Percentiles rank a stretch among this genome's conserved stretches.
Conservation (phyloP, 2,329 filamentous ascomycete species). For the Westerdykella ornata region DNA sequence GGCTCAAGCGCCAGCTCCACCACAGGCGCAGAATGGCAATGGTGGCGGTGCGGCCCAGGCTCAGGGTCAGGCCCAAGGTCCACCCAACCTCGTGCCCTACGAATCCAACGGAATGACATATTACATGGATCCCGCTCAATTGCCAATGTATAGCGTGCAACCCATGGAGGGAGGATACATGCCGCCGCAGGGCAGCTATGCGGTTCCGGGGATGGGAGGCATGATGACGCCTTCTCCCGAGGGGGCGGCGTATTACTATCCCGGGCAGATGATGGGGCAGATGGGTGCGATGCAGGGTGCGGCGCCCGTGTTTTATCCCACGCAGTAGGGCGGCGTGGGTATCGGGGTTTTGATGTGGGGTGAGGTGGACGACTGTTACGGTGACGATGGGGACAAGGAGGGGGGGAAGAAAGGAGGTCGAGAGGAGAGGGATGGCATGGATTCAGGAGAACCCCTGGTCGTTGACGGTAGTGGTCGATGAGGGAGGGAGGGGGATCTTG, state of each 20-base stretch:
- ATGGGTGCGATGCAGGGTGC: constrained; percentile 35
- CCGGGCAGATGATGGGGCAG: constrained; percentile 39
- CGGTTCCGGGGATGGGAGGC: constrained; percentile 61
- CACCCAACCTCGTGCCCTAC: constrained; percentile 60
- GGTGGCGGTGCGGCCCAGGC: not conserved
- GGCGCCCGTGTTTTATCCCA: constrained; percentile 54
- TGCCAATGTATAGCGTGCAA: constrained; percentile 40
- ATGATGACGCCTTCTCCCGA: constrained; percentile 64
- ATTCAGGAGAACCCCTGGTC: not conserved
- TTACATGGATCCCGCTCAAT: constrained; percentile 77
- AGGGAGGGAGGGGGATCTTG: not conserved
- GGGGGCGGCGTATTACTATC: constrained; percentile 53
- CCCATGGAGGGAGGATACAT: constrained; percentile 39
- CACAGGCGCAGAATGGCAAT: not conserved
- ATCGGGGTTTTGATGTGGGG: too few relatives aligned
- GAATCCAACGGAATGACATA: constrained; percentile 96
- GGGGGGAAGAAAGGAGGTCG: not conserved
- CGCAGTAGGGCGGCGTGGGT: constrained; percentile 18
- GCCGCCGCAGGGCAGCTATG: constrained; percentile 42
- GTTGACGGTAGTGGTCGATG: too few relatives aligned
- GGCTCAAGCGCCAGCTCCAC: constrained; percentile 24
- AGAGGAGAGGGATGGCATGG: not conserved
- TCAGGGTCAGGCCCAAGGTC: constrained; percentile 28
- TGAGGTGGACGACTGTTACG: too few relatives aligned
- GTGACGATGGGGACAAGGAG: not conserved